Evolutionary conservation across 164 flowering plant genomes (phyloP), one percentile per base, ranked within the genome.

Genomic region (Magnolia changhungtana): DNA sequence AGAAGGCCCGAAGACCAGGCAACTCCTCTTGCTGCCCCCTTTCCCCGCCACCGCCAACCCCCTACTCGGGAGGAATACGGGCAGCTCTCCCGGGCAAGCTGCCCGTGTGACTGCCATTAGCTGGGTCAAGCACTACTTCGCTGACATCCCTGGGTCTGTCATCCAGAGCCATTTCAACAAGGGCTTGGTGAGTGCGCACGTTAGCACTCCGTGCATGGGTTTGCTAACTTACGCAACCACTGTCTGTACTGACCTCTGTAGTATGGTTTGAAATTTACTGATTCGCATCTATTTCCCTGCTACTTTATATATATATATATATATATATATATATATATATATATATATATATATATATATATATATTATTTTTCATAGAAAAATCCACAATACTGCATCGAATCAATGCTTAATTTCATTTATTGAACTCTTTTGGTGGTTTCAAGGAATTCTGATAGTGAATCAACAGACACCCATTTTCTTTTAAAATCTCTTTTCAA

Each of bases 101-200:
- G 23, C 77, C 14, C 90, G 77, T 50, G 89, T 91, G 55, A 91
- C 96, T 14, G 98, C 96, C 3, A 79, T 95, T 75, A 89, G 84
- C 51, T 95, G 98, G 98, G 75, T 93, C 71, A 95, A 89, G 84
- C 88, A 90, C 79, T 93, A 93, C 85, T 92, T 95, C 31, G 85
- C 85, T 65, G 94, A 88, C 10, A 79, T 90, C 16, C 78, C 76
- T 2, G 86, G 77, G 9, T 27, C 78, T 16, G 88, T 83, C 29
- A 85, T 95, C 71, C 92, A 89, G 63, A 79, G 86, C 52, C 98
- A 89, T 77, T 95, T 95, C 85, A 90, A 82, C 80, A 90, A 93
- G 73, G 94, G 92, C 77, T 90, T 90, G 52, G 98, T 95, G 50
- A 85, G 96, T 84, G 37, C 23, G 0, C 50, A 50, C 16, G 14